These are phyloP conservation scores for Lolium perenne DNA, from an alignment of 176 grass and related monocot species.

Conservation along the genomic window DNA sequence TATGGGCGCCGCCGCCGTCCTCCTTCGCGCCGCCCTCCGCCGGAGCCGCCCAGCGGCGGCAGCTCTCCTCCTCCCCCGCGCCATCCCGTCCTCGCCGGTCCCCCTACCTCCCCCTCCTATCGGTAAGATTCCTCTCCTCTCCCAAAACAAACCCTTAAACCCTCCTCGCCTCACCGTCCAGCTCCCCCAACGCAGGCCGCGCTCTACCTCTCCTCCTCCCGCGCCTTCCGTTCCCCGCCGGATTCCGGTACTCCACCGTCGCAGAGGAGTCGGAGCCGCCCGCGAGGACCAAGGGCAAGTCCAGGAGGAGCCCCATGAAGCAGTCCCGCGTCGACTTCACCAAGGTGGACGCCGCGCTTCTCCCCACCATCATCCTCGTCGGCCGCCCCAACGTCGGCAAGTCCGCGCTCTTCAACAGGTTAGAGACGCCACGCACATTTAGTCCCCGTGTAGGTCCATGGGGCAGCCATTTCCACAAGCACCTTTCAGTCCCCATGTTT, in stretches of 20 bases:
- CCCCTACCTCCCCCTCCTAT: not conserved
- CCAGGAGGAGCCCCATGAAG: constrained; percentile 69
- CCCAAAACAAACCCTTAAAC: constrained; percentile 18
- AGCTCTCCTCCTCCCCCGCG: constrained; percentile 5
- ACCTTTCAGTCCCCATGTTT: constrained; percentile 18
- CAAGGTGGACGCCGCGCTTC: constrained; percentile 72
- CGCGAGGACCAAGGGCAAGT: constrained; percentile 47
- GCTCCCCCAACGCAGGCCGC: constrained; percentile 29
- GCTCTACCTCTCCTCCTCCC: constrained; percentile 27
- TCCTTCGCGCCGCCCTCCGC: constrained; percentile 46
- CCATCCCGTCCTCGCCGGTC: not conserved
- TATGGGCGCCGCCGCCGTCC: constrained; percentile 34
- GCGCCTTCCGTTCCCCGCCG: not conserved
- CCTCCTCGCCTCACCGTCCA: constrained; percentile 32
- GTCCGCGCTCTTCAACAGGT: constrained; percentile 96
- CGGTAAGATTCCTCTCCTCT: constrained; percentile 26
- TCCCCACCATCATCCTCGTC: constrained; percentile 93
- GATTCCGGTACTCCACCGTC: constrained; percentile 19
- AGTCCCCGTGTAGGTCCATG: constrained; percentile 10
- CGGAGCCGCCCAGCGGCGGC: constrained; percentile 21
- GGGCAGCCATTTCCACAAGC: constrained; percentile 39
- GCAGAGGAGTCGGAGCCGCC: not conserved
- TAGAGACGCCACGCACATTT: not conserved
- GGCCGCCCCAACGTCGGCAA: constrained; percentile 96
- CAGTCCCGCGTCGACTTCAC: constrained; percentile 85